Evolutionary conservation across 306 rosid genomes (phyloP).

Genomic region (Cicer yamashitae): DNA sequence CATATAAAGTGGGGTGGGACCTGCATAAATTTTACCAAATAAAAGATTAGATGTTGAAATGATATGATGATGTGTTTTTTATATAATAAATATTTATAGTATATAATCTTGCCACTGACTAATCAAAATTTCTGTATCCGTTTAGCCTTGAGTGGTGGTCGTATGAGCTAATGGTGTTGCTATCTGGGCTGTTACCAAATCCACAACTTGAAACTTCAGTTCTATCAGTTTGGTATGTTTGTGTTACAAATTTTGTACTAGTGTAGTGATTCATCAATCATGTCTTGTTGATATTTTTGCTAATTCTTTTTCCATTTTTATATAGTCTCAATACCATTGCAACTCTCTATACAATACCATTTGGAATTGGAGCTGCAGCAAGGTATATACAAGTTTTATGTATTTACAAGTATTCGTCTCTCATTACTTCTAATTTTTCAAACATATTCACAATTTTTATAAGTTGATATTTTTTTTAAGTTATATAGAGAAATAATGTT

Average conservation of each 20-base stretch:
- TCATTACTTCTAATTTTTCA: too few species aligned
- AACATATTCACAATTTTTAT: too few species aligned
- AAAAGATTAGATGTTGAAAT: too few species aligned
- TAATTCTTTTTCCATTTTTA: conserved; percentile 25
- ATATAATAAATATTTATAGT: too few species aligned
- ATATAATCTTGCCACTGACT: too few species aligned
- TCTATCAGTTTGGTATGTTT: conserved; percentile 71
- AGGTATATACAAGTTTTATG: conserved; percentile 49
- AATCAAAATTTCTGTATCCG: not conserved
- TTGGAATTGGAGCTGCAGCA: conserved; percentile 73
- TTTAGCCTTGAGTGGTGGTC: conserved; percentile 81
- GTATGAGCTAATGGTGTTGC: conserved; percentile 62
- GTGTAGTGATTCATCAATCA: not conserved
- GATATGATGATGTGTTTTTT: too few species aligned
- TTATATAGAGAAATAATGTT: too few species aligned
- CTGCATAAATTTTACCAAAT: too few species aligned
- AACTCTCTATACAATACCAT: conserved; percentile 64
- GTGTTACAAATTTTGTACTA: not conserved
- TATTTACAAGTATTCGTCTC: not conserved
- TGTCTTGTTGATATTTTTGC: not conserved
- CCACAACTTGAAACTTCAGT: conserved; percentile 87
- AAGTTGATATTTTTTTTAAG: too few species aligned
- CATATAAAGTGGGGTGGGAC: too few species aligned
- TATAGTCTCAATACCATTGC: conserved; percentile 63
- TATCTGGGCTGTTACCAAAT: conserved; percentile 82